Evolutionary conservation across 73 alveolate genomes (phyloP).

Genomic region (Diophrys sp.): DNA sequence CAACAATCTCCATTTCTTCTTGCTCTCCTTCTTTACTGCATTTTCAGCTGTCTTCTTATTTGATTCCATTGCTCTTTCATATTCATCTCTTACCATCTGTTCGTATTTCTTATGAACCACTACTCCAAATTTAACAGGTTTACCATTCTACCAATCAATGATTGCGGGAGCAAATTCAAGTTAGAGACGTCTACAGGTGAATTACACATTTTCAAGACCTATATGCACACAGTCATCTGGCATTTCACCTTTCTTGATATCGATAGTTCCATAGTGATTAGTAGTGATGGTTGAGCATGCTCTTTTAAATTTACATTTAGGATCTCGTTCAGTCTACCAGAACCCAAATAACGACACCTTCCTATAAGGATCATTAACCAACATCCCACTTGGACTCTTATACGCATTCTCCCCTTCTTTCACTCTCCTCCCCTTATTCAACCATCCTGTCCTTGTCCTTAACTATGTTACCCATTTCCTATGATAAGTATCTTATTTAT

Average conservation of each 20-base stretch:
- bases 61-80: background rate
- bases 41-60: background rate
- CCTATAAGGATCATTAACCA: background rate
- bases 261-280: background rate
- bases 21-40: background rate
- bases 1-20: background rate
- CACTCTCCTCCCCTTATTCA: background rate
- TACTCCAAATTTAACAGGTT: background rate
- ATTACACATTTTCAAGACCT: background rate
- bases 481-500: background rate
- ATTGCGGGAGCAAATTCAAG: background rate
- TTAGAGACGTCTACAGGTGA: background rate
- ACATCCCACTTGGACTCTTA: background rate
- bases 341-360: background rate
- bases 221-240: background rate
- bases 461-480: background rate
- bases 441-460: background rate
- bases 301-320: background rate
- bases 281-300: background rate
- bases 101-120: background rate
- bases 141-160: background rate
- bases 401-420: background rate
- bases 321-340: background rate
- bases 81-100: background rate
- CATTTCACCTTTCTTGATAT: background rate